Percentiles rank a stretch among this genome's conserved stretches.
Evolutionary conservation across 2,329 filamentous ascomycete genomes (phyloP).

Genomic region (Clarireedia homoeocarpa): DNA sequence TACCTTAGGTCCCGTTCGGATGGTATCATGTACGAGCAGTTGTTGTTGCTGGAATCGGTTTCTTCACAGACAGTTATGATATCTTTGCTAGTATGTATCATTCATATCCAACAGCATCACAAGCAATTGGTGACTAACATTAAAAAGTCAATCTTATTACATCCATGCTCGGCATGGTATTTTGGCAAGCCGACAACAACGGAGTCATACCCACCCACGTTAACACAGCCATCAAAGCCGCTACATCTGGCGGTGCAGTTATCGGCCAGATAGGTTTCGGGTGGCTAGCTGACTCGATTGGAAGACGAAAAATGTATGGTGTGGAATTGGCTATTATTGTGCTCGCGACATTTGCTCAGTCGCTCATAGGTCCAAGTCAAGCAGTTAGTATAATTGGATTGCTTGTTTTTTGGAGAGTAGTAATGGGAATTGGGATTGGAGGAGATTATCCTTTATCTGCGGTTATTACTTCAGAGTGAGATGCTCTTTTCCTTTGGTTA

Average conservation of each 20-base stretch:
- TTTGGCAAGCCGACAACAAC: conserved; percentile 52
- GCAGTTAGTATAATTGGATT: conserved; percentile 52
- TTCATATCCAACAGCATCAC: background rate
- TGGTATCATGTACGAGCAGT: conserved; percentile 69
- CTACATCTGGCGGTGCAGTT: conserved; percentile 71
- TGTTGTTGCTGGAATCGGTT: conserved; percentile 70
- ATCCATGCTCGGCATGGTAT: conserved; percentile 66
- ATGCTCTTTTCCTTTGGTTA: conserved; percentile 12
- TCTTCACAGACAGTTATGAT: conserved; percentile 76
- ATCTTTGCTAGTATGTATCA: conserved; percentile 56
- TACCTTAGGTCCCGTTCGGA: conserved; percentile 51
- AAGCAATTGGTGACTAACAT: background rate
- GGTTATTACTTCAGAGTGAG: conserved; percentile 60
- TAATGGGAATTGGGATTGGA: conserved; percentile 73
- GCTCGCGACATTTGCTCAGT: conserved; percentile 59
- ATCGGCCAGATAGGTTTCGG: conserved; percentile 73
- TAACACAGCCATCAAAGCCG: conserved; percentile 72
- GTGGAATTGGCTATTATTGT: conserved; percentile 68
- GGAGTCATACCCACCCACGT: conserved; percentile 54
- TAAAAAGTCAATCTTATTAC: conserved; percentile 55
- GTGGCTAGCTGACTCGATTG: conserved; percentile 67
- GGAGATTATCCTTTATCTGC: conserved; percentile 76
- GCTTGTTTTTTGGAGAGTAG: conserved; percentile 66
- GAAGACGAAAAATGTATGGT: conserved; percentile 76
- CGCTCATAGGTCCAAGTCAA: conserved; percentile 53